Conservation (phyloP, 2,329 filamentous ascomycete genomes). For the Aureobasidium sp. region DNA sequence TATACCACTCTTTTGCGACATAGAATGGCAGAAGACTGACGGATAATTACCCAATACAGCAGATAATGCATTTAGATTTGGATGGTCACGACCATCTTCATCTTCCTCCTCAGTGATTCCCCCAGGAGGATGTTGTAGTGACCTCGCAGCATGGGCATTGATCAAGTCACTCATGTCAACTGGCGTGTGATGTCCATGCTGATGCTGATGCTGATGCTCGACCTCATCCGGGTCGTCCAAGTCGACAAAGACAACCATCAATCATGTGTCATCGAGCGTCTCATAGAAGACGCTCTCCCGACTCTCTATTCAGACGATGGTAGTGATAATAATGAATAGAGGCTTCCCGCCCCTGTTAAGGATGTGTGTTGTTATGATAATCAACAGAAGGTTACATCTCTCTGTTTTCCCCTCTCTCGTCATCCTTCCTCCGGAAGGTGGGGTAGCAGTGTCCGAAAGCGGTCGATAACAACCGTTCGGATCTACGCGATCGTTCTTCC, state of each 20-base stretch:
- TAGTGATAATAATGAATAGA: no score
- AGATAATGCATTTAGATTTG: conserved; percentile 53
- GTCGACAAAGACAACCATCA: conserved; percentile 40
- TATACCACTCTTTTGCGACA: background rate
- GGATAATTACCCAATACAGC: conserved; percentile 61
- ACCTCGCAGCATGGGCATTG: background rate
- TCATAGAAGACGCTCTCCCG: background rate
- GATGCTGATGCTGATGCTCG: conserved; percentile 14
- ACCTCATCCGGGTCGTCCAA: conserved; percentile 21
- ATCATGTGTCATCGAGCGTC: background rate
- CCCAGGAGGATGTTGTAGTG: background rate
- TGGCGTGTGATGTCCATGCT: background rate
- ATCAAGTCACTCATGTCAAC: conserved; percentile 7
- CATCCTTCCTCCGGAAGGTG: background rate
- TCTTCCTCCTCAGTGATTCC: background rate
- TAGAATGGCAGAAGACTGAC: conserved; percentile 40
- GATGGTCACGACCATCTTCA: conserved; percentile 33
- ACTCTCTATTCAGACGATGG: background rate
- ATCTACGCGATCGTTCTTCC: background rate
- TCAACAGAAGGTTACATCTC: background rate
- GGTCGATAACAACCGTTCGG: background rate
- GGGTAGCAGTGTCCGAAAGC: background rate
- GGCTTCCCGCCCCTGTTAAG: background rate
- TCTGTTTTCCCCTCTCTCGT: background rate
- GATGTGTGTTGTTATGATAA: background rate